Evolutionary conservation across 1,284 basidiomycete species (phyloP), one percentile per base, ranked within the genome.

Genomic region (Thelephora terrestris): DNA sequence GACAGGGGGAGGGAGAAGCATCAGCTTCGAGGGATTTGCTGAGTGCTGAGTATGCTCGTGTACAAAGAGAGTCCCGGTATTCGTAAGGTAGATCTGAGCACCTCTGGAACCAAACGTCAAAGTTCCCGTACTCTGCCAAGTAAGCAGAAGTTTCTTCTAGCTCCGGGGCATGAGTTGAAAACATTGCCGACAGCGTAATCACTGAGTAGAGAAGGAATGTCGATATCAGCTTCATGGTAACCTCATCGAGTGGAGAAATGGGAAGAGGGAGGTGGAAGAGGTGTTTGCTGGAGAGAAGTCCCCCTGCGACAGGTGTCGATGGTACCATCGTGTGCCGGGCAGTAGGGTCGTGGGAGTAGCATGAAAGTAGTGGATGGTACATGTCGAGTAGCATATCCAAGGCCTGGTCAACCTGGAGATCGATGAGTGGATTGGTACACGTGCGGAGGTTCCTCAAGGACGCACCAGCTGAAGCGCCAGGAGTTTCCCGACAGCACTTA

Each of bases 391-490:
- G 60, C 3, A 75, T 58, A 34, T 60, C 58, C 5, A 71, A 50
- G 0, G 80, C 76, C 24, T 64, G 57, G 25, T 78, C 72, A 55
- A 71, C 73, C 83, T 85, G 49, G 10, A 47, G 46, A 35, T 43
- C 21, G 23, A 45, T 10, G 4, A 39, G 42, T 45, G 49, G 24
- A 39, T 14, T 34, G 18, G 18, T 45, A 45, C 24, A 35, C 37
- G 45, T 42, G 49, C 36, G 25, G 40, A 47, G 48, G 34, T 34
- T 37, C 17, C 44, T 53, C 43, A 21, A 24, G 5, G 48, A 65
- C 79, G 49, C 57, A 85, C 82, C 76, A 82, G 67, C 53, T 85
- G 81, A 44, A 87, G 60, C 24, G 71, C 57, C 16, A 86, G 65
- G 0, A 88, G 62, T 58, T 85, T 87, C 9, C 75, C 78, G 5